These are phyloP conservation scores for Cladosporium sp. DNA, from an alignment of 2,329 filamentous ascomycete genomes.

Conservation along the genomic window DNA sequence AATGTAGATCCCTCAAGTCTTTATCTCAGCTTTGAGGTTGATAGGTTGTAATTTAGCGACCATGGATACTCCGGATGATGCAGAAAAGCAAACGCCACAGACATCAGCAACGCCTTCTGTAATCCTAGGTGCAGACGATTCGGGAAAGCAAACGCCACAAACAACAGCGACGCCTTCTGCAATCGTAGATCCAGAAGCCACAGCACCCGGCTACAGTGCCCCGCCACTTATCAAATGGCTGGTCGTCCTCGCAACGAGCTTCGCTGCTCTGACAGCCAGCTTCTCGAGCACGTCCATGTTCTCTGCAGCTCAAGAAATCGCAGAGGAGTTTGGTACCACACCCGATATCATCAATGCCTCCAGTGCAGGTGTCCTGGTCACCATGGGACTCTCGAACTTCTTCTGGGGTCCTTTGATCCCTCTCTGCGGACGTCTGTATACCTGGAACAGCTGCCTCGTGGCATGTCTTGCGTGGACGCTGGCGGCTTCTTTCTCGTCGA, in stretches of 20 bases:
- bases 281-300: slow-evolving; percentile 69
- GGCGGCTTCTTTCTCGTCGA: slow-evolving; percentile 65
- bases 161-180: slow-evolving; percentile 8
- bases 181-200: slow-evolving; percentile 12
- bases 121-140: slow-evolving; percentile 9
- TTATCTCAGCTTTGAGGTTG: background rate
- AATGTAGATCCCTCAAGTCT: background rate
- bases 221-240: slow-evolving; percentile 46
- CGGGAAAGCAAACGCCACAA: slow-evolving; percentile 13
- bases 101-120: slow-evolving; percentile 8
- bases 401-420: slow-evolving; percentile 65
- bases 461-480: slow-evolving; percentile 64
- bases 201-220: slow-evolving; percentile 17
- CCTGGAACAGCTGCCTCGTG: slow-evolving; percentile 51
- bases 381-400: slow-evolving; percentile 64
- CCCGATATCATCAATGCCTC: slow-evolving; percentile 65
- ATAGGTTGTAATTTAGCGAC: background rate
- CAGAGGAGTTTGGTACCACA: slow-evolving; percentile 58
- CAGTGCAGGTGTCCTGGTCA: slow-evolving; percentile 65
- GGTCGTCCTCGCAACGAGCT: slow-evolving; percentile 65
- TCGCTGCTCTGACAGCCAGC: slow-evolving; percentile 68
- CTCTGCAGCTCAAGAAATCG: slow-evolving; percentile 67
- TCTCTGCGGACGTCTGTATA: slow-evolving; percentile 42
- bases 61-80: slow-evolving; percentile 9
- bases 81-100: slow-evolving; percentile 13